Base-by-base conservation (phyloP, 257 asterid genomes). In the Apocynum venetum region DNA sequence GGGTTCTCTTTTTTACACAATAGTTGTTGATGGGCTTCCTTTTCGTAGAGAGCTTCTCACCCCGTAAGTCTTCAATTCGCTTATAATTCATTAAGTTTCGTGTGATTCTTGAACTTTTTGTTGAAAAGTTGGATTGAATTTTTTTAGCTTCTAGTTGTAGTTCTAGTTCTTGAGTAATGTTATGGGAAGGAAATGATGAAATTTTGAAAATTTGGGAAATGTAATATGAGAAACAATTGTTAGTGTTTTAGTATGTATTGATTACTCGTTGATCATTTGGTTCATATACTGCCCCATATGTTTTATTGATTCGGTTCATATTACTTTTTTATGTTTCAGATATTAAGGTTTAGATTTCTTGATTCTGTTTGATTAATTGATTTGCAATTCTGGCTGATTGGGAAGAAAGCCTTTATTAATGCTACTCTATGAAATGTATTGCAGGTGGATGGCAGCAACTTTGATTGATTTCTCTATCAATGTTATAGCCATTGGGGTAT, bases 381-480 rank as follows among this genome's bases (percentile, higher is more conserved):
- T 35, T 44, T 70, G 4, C 35, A 2, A 3, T 47, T 47, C 1
- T 8, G 53, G 19, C 2, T 17, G 53, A 2, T 57, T 25, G 31
- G 31, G 31, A 25, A 25, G 31, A 25, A 25, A 25, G 0, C 31
- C 31, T 25, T 25, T 53, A 57, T 41, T 43, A 41, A 75, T 40
- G 8, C 56, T n/a, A 43, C 68, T 31, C 59, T 75, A 11, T 46
- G 64, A 57, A 65, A 57, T 52, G 76, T 0, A 46, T 80, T 85
- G 48, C 90, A 93, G 97, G 89, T 93, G 97, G 97, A 91, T 91
- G 97, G 81, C 85, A 71, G 93, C 93, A 51, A 87, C 96, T 49
- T 78, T 91, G 77, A 68, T 93, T 72, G 97, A 91, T 87, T 88
- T 91, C 86, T 93, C 86, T 46, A 87, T 93, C 84, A 87, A 83